A percentile compares a stretch with the other conserved stretches of the same genome.
Conservation (phyloP, 2,329 filamentous ascomycete species). For the Paecilomyces sp. region DNA sequence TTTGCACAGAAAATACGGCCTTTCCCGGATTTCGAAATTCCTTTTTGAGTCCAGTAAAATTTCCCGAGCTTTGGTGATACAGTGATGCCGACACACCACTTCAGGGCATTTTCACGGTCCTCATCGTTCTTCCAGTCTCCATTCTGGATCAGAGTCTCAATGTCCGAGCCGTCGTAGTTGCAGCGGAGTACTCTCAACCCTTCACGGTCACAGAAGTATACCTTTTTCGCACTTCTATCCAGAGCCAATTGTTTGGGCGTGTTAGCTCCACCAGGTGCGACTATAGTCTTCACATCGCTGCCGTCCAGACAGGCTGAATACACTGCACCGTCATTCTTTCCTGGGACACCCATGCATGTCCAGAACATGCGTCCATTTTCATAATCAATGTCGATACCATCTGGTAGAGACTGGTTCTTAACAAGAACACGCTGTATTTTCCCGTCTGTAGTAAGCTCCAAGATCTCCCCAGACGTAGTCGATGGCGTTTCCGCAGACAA, state of each 20-base stretch:
- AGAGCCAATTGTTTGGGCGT: constrained; percentile 41
- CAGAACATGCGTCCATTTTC: constrained; percentile 37
- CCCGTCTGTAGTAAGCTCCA: constrained; percentile 11
- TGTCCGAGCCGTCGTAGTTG: constrained; percentile 26
- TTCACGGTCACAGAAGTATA: constrained; percentile 41
- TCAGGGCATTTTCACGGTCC: constrained; percentile 20
- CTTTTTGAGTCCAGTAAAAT: constrained; percentile 58
- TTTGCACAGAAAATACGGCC: constrained; percentile 49
- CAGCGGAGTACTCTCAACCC: constrained; percentile 30
- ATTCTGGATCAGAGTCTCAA: constrained; percentile 34
- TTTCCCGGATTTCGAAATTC: constrained; percentile 41
- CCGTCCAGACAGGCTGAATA: constrained; percentile 46
- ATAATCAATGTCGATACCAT: constrained; percentile 38
- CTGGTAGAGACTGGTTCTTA: constrained; percentile 15
- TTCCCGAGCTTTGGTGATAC: constrained; percentile 37
- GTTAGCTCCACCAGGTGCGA: constrained; percentile 39
- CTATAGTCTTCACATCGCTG: constrained; percentile 34
- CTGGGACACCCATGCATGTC: constrained; percentile 43
- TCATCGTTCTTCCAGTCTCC: constrained; percentile 18
- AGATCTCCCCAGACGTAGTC: constrained; percentile 11
- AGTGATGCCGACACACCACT: constrained; percentile 52
- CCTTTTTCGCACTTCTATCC: constrained; percentile 16
- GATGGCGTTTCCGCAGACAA: constrained; percentile 10
- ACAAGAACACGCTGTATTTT: constrained; percentile 5
- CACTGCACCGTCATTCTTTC: constrained; percentile 36